These are phyloP conservation scores for Talaromyces atroroseus DNA, from an alignment of 2,329 filamentous ascomycete species.

Conservation along the genomic window DNA sequence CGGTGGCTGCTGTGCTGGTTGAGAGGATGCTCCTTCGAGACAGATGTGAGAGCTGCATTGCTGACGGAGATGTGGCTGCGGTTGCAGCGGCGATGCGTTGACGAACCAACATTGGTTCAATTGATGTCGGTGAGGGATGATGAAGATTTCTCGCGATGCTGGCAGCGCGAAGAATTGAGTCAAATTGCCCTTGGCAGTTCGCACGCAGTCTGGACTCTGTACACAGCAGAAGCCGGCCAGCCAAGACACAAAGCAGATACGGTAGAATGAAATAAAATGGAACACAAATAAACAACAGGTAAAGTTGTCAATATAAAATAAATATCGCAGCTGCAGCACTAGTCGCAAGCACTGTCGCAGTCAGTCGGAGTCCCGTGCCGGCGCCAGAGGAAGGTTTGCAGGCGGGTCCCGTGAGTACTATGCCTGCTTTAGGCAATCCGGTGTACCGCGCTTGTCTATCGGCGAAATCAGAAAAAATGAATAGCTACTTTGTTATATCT, in stretches of 20 bases:
- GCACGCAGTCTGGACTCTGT: too few relatives aligned
- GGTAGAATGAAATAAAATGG: neutral
- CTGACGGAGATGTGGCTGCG: neutral
- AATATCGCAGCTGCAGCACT: neutral
- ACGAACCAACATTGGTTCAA: conserved; percentile 9
- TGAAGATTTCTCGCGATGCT: neutral
- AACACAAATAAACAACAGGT: neutral
- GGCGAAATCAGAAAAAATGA: too few relatives aligned
- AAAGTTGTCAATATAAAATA: neutral
- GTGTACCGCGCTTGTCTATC: too few relatives aligned
- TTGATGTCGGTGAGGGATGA: neutral
- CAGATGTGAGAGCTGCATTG: neutral
- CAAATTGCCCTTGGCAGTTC: too few relatives aligned
- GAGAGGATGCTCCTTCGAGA: neutral
- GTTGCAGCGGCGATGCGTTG: conserved; percentile 3
- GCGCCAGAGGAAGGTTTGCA: neutral
- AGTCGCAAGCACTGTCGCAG: neutral
- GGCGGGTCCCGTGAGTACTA: neutral
- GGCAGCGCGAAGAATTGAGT: neutral
- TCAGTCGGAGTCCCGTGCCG: neutral
- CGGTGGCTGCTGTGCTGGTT: neutral
- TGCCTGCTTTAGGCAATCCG: conserved; percentile 10
- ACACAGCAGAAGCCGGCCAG: too few relatives aligned
- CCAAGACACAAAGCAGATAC: neutral
- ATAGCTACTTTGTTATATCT: too few relatives aligned